phyloP scores from a whole-genome alignment of 345 rosid species.

The Xanthoceras sorbifolium region DNA sequence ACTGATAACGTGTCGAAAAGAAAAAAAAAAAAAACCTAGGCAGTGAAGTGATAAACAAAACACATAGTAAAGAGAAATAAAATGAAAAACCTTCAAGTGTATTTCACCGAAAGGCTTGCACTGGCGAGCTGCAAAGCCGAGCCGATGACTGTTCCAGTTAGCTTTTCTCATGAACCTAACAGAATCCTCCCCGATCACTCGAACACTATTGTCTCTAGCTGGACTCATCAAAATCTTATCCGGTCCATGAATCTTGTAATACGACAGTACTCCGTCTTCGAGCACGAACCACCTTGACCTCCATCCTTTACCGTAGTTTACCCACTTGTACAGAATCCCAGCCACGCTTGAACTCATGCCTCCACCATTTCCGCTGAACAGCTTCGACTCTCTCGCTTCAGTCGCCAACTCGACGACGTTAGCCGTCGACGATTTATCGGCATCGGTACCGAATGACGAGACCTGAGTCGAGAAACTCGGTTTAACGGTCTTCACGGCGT shows the following conservation, averaged over 20 bases:
- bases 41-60: not conserved
- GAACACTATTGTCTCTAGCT: slow-evolving; percentile 55
- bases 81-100: slow-evolving; percentile 76
- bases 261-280: slow-evolving; percentile 82
- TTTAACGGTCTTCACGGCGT: slow-evolving; percentile 39
- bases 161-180: slow-evolving; percentile 77
- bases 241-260: slow-evolving; percentile 92
- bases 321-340: slow-evolving; percentile 96
- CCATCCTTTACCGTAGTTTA: slow-evolving; percentile 97
- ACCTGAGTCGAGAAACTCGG: slow-evolving; percentile 63
- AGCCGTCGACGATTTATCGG: slow-evolving; percentile 23
- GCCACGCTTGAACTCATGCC: slow-evolving; percentile 51
- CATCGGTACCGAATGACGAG: slow-evolving; percentile 54
- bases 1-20: not conserved
- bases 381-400: slow-evolving; percentile 49
- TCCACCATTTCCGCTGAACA: slow-evolving; percentile 41
- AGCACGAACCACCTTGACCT: slow-evolving; percentile 86
- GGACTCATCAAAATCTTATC: slow-evolving; percentile 79
- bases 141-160: slow-evolving; percentile 44
- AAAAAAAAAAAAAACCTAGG: not conserved
- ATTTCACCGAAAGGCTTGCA: slow-evolving; percentile 93
- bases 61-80: not conserved
- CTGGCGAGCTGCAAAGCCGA: slow-evolving; percentile 37
- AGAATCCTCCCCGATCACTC: slow-evolving; percentile 88
- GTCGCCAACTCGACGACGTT: slow-evolving; percentile 26